phyloP scores from a whole-genome alignment of 2,329 filamentous ascomycete species.

The Aspergillus brasiliensis region DNA sequence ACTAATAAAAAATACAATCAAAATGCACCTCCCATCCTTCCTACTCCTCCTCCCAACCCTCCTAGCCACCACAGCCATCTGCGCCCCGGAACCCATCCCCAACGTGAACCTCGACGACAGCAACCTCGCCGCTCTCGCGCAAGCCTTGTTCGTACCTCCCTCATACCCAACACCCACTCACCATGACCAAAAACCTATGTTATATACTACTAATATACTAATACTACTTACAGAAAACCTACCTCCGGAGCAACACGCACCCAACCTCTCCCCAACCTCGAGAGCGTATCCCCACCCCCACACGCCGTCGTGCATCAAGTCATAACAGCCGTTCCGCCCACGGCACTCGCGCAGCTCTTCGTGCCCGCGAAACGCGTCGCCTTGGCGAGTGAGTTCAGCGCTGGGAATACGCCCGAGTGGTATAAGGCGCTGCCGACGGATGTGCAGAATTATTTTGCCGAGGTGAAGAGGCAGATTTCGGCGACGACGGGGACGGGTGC shows the following conservation, averaged over 20 bases:
- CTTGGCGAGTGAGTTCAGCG: slow-evolving; percentile 33
- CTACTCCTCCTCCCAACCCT: slow-evolving; percentile 19
- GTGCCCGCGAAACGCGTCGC: slow-evolving; percentile 32
- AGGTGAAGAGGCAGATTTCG: slow-evolving; percentile 33
- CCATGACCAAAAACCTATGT: too few relatives aligned
- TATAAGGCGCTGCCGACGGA: slow-evolving; percentile 33
- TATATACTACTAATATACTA: too few relatives aligned
- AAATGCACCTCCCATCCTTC: slow-evolving; percentile 20
- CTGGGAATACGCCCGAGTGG: slow-evolving; percentile 36
- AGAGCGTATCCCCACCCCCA: slow-evolving; percentile 35
- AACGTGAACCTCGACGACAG: slow-evolving; percentile 10
- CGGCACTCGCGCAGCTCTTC: slow-evolving; percentile 33
- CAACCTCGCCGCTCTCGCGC: slow-evolving; percentile 23
- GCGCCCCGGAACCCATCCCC: slow-evolving; percentile 16
- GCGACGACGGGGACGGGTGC: slow-evolving; percentile 4
- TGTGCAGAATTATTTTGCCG: slow-evolving; percentile 36
- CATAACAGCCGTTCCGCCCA: slow-evolving; percentile 34
- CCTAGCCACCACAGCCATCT: slow-evolving; percentile 19
- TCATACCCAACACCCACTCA: not conserved
- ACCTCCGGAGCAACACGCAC: slow-evolving; percentile 16
- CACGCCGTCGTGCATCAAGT: slow-evolving; percentile 32
- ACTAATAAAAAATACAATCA: not conserved
- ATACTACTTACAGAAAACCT: slow-evolving; percentile 10
- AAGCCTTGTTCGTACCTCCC: slow-evolving; percentile 18
- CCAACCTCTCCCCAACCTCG: slow-evolving; percentile 29